Conservation (phyloP, 345 rosid species). For the Gossypium thurberi region DNA sequence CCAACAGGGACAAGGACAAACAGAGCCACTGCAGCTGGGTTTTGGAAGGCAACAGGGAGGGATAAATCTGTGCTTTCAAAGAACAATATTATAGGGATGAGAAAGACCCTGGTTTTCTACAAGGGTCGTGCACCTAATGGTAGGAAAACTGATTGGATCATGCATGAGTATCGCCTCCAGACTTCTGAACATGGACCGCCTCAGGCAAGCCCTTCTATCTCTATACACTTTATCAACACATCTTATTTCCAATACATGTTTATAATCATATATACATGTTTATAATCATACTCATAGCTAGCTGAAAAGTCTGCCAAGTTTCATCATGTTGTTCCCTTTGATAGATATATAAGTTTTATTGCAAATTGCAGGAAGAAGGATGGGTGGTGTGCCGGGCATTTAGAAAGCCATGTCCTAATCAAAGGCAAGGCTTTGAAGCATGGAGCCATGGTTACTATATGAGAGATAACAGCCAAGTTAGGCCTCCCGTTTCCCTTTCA, state of each 20-base stretch:
- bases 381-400: conserved; percentile 98
- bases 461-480: conserved; percentile 18
- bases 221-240: background rate
- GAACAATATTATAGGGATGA: conserved; percentile 76
- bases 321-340: background rate
- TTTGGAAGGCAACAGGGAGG: conserved; percentile 97
- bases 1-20: conserved; percentile 93
- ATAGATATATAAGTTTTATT: background rate
- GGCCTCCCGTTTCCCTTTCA: conserved; percentile 17
- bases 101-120: conserved; percentile 91
- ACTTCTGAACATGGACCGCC: conserved; percentile 59
- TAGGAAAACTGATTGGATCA: conserved; percentile 85
- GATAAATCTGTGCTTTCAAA: conserved; percentile 85
- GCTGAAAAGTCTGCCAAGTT: too few species aligned
- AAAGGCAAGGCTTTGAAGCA: conserved; percentile 63
- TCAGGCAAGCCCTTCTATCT: conserved; percentile 43
- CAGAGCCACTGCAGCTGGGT: conserved; percentile 85
- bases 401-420: conserved; percentile 73
- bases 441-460: conserved; percentile 51
- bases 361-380: conserved; percentile 73
- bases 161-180: conserved; percentile 93
- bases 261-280: too few species aligned
- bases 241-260: background rate
- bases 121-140: conserved; percentile 94
- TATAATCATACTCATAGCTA: too few species aligned